Evolutionary conservation across 257 asterid genomes (phyloP).

Genomic region (Capsicum chinense): DNA sequence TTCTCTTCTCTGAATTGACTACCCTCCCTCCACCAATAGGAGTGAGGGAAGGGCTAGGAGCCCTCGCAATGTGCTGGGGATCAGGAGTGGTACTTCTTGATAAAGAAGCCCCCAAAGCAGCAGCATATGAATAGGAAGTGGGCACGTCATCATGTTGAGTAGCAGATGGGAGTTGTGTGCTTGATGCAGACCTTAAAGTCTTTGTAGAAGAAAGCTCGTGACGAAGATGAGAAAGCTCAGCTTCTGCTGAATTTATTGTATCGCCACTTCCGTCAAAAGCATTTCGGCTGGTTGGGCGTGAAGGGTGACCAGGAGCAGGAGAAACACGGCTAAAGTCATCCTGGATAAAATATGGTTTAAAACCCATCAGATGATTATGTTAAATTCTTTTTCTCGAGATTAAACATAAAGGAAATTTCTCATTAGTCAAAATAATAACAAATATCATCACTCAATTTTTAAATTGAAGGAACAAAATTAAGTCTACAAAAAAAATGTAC

Average conservation of each 20-base stretch:
- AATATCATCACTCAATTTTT: not conserved
- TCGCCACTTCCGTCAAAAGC: conserved; percentile 66
- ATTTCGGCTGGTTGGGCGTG: conserved; percentile 83
- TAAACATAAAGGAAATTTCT: not conserved
- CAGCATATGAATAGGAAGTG: conserved; percentile 86
- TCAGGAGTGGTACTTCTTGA: conserved; percentile 98
- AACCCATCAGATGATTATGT: not conserved
- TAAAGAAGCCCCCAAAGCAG: conserved; percentile 84
- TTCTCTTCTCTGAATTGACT: conserved; percentile 68
- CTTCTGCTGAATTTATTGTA: conserved; percentile 56
- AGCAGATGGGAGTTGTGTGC: conserved; percentile 55
- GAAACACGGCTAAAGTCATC: conserved; percentile 70
- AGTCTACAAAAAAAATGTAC: conserved; percentile 11
- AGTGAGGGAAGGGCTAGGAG: conserved; percentile 88
- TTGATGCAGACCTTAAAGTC: conserved; percentile 50
- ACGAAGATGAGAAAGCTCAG: conserved; percentile 66
- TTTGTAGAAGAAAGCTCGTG: conserved; percentile 58
- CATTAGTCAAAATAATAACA: conserved; percentile 8
- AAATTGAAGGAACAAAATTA: not conserved
- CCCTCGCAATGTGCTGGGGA: conserved; percentile 77
- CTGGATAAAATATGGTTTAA: conserved; percentile 51
- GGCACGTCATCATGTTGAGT: conserved; percentile 58
- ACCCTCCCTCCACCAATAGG: conserved; percentile 88
- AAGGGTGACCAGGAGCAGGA: conserved; percentile 67
- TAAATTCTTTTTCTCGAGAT: conserved; percentile 10